phyloP scores from a whole-genome alignment of 805 yeast species.

The Candida insectorum region DNA sequence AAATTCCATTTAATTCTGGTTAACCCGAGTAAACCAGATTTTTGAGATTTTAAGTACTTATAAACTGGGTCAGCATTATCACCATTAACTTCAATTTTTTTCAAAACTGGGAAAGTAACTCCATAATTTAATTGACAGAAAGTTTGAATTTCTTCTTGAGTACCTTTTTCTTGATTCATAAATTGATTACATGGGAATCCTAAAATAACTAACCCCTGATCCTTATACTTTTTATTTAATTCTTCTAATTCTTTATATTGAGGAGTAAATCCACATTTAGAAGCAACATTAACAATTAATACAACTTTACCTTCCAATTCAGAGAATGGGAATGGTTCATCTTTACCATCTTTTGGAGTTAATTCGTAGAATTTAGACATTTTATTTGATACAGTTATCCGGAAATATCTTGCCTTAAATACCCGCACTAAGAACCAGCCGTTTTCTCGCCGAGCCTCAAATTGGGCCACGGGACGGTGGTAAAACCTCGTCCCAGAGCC shows the following conservation, averaged over 20 bases:
- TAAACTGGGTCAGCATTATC: constrained; percentile 75
- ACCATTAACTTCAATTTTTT: constrained; percentile 90
- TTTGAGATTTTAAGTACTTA: constrained; percentile 63
- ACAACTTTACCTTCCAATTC: constrained; percentile 46
- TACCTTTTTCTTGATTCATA: constrained; percentile 41
- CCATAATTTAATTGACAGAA: constrained; percentile 84
- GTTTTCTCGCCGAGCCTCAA: no score
- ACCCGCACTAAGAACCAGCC: no score
- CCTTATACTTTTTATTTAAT: constrained; percentile 38
- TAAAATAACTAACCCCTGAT: constrained; percentile 31
- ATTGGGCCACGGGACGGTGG: no score
- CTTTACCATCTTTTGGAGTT: constrained; percentile 36
- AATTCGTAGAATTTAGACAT: constrained; percentile 40
- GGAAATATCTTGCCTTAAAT: no score
- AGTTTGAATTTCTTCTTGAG: constrained; percentile 56
- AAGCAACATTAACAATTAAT: constrained; percentile 44
- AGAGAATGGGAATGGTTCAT: constrained; percentile 33
- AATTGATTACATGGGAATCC: constrained; percentile 48
- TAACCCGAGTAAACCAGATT: constrained; percentile 45
- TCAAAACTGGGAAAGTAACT: constrained; percentile 84
- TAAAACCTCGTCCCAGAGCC: no score
- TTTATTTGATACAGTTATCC: neutral
- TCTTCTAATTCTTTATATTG: constrained; percentile 42
- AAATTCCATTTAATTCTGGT: constrained; percentile 44
- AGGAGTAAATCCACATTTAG: constrained; percentile 43